These are phyloP conservation scores for Mucor velutinosus DNA, from an alignment of 371 early-diverging fungal genomes.

Conservation along the genomic window DNA sequence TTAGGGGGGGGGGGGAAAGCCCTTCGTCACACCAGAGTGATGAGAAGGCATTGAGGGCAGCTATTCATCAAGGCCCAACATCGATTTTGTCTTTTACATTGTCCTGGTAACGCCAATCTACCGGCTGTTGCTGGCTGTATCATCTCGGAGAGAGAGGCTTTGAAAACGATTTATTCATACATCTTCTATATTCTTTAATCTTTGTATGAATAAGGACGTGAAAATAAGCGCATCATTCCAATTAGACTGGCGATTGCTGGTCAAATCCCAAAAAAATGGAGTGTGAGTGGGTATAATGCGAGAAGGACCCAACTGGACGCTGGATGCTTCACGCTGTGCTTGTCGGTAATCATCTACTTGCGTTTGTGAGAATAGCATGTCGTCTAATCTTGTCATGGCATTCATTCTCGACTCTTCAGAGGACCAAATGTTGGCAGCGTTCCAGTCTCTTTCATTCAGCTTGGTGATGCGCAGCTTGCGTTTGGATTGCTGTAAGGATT, in stretches of 20 bases:
- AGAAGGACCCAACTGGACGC: conserved; percentile 3
- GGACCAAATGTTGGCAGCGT: conserved; percentile 27
- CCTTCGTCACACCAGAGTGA: too few species aligned
- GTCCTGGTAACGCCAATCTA: too few species aligned
- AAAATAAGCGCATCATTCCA: conserved; percentile 1
- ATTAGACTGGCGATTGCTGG: conserved; percentile 5
- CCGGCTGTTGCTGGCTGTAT: too few species aligned
- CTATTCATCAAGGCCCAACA: too few species aligned
- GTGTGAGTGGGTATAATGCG: neutral
- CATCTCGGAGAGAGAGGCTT: too few species aligned
- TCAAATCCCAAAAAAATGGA: conserved; percentile 16
- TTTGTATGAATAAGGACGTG: neutral
- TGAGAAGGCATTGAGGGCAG: too few species aligned
- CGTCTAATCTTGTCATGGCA: conserved; percentile 4
- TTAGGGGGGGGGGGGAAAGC: too few species aligned
- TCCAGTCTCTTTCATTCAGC: conserved; percentile 8
- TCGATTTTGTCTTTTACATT: too few species aligned
- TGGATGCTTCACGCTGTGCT: conserved; percentile 8
- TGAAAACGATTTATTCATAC: neutral
- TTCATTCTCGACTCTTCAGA: conserved; percentile 16
- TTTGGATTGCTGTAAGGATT: conserved; percentile 15
- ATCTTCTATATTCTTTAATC: neutral
- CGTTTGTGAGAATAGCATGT: neutral
- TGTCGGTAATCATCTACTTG: neutral
- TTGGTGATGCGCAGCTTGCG: neutral